phyloP scores from a whole-genome alignment of 257 asterid species.

The Lavandula angustifolia region DNA sequence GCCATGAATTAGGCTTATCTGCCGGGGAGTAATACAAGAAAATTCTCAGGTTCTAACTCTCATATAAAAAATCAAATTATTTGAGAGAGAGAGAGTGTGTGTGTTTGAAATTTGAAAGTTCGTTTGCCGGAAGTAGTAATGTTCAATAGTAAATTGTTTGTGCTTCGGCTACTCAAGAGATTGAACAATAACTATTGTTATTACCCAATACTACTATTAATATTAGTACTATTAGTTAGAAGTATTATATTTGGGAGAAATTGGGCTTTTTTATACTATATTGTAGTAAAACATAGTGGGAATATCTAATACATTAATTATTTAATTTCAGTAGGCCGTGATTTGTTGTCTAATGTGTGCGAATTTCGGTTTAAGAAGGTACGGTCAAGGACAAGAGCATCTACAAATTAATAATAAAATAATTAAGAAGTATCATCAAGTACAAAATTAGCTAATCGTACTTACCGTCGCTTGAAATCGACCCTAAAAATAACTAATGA shows the following conservation, averaged over 20 bases:
- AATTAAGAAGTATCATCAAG: background rate
- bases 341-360: too few relatives aligned
- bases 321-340: too few relatives aligned
- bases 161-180: too few relatives aligned
- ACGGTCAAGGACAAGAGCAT: conserved; percentile 17
- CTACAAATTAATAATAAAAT: conserved; percentile 1
- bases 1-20: conserved; percentile 13
- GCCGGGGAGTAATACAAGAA: background rate
- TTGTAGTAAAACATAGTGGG: too few relatives aligned
- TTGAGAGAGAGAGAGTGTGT: background rate
- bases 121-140: background rate
- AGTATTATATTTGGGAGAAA: too few relatives aligned
- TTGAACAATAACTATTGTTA: too few relatives aligned
- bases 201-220: too few relatives aligned
- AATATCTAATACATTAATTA: too few relatives aligned
- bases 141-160: too few relatives aligned
- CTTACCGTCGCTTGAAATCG: conserved; percentile 15
- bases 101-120: background rate
- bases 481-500: conserved; percentile 9
- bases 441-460: conserved; percentile 24
- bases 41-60: background rate
- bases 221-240: too few relatives aligned
- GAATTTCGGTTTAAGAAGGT: conserved; percentile 6
- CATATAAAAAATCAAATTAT: background rate
- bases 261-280: too few relatives aligned